Evolutionary conservation across 805 yeast species (phyloP).

Genomic region (Dipodascus albidus): DNA sequence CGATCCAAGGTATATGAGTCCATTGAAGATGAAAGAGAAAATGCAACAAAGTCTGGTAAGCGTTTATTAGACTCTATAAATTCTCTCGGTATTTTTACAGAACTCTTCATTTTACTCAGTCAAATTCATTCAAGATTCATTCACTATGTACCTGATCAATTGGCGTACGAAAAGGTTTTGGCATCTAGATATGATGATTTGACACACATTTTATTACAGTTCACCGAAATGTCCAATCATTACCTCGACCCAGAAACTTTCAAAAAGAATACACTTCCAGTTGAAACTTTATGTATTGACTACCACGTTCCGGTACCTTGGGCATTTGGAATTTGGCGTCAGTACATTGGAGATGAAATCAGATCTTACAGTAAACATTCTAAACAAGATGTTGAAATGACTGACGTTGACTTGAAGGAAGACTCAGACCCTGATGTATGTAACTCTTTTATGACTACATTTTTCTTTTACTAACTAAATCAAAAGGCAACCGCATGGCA

Average conservation of each 20-base stretch:
- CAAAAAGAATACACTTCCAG: constrained; percentile 8
- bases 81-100: constrained; percentile 35
- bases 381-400: constrained; percentile 15
- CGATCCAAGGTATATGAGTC: constrained; percentile 42
- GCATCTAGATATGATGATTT: constrained; percentile 66
- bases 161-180: constrained; percentile 53
- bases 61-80: constrained; percentile 38
- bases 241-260: constrained; percentile 27
- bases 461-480: constrained; percentile 31
- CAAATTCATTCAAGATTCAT: constrained; percentile 33
- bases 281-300: constrained; percentile 16
- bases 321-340: constrained; percentile 75
- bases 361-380: constrained; percentile 15
- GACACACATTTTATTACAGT: constrained; percentile 52
- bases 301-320: constrained; percentile 33
- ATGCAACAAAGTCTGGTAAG: constrained; percentile 35
- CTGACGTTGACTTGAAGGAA: constrained; percentile 58
- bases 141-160: constrained; percentile 24
- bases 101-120: constrained; percentile 54
- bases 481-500: constrained; percentile 13
- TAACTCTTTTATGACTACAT: constrained; percentile 30
- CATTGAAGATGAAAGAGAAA: constrained; percentile 48
- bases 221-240: constrained; percentile 44
- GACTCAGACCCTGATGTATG: constrained; percentile 44
- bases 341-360: constrained; percentile 22